phyloP scores from a whole-genome alignment of 2,329 filamentous ascomycete genomes.

The Beauveria varroae region DNA sequence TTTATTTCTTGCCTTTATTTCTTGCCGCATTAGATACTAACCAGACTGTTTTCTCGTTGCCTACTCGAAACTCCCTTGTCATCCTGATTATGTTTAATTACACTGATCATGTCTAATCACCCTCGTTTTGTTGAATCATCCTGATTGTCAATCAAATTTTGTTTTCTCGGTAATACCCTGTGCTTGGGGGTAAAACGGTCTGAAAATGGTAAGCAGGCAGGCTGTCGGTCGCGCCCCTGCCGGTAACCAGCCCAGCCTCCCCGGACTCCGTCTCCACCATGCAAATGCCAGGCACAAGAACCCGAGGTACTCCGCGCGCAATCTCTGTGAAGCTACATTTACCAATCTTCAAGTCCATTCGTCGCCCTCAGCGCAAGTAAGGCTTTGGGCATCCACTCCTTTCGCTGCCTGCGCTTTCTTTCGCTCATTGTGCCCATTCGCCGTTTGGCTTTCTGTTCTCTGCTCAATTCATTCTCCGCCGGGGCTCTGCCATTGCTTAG shows the following conservation, averaged over 20 bases:
- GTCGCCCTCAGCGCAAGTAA: neutral
- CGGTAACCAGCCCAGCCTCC: neutral
- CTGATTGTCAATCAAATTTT: no score
- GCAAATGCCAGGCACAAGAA: slow-evolving; percentile 1
- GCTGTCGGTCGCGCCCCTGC: neutral
- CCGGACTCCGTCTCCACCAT: neutral
- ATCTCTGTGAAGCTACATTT: neutral
- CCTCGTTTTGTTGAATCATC: no score
- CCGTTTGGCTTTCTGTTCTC: neutral
- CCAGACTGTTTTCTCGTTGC: neutral
- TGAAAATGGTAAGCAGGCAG: neutral
- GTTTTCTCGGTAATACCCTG: no score
- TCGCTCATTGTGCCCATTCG: neutral
- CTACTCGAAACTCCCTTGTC: no score
- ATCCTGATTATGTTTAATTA: neutral
- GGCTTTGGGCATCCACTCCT: slow-evolving; percentile 8
- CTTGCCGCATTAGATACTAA: slow-evolving; percentile 1
- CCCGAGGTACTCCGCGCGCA: slow-evolving; percentile 3
- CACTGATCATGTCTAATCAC: neutral
- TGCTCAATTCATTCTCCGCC: neutral
- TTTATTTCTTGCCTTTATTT: neutral
- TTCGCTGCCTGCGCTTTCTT: neutral
- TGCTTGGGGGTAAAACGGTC: neutral
- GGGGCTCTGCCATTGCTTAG: neutral
- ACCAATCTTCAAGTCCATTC: neutral